Base-by-base conservation (phyloP, 2,329 filamentous ascomycete genomes). In the Aspergillus sp. region DNA sequence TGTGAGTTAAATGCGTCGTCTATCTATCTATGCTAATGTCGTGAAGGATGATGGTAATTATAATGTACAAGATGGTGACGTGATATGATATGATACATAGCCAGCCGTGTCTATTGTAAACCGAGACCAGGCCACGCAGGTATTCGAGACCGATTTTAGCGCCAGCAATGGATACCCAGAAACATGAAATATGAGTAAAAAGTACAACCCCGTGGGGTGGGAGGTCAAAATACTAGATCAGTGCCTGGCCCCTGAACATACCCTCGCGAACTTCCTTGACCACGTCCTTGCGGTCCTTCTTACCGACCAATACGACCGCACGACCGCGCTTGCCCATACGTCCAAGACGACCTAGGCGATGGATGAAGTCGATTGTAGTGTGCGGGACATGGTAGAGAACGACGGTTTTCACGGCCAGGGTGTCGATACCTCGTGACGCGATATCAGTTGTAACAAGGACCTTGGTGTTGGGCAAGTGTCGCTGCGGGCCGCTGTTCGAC, bases 371-470 rank as follows among this genome's bases (percentile, higher is more conserved):
- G 59, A 99, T 96, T 0, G 92, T 96, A 0, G 91, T 96, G 71
- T 98, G 93, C 4, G 95, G 95, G n/a, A 99, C 93, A 71, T 99
- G 92, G 74, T 96, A 98, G 24, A 99, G 78, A 54, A 99, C 88
- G 52, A 99, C 95, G 64, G 96, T 91, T 56, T 90, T 85, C 17
- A 98, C 93, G 17, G 91, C 89, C 30, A 97, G 77, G 0, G 95
- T 99, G 74, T 99, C 95, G 66, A 99, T 96, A 61, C 95, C 95
- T 64, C 95, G 81, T 5, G 92, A 96, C 4, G 91, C 91, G 57
- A 99, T 78, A 74, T 99, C 95, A 0, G 95, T 99, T 12, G 92
- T 95, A 3, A 99, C 93, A 39, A 99, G 85, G 11, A 96, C 93
- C 74, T 92, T 96, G 44, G 89, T 92, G 69, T 93, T 93, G 32